Percentiles rank a stretch among this genome's conserved stretches.
Conservation (phyloP, 164 flowering plant genomes). For the Dillenia turbinata region DNA sequence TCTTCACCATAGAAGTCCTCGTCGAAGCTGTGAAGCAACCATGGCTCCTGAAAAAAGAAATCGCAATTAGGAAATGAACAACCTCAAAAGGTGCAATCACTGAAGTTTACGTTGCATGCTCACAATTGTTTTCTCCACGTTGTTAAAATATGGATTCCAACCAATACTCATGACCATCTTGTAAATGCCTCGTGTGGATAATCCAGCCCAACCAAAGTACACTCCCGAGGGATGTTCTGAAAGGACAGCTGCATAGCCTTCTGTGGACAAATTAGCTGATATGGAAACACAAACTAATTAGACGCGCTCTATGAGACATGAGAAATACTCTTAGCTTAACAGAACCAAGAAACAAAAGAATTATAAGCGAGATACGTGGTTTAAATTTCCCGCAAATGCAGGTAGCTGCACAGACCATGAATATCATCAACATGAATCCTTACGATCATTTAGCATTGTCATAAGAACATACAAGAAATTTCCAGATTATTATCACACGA, state of each 20-base stretch:
- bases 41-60: constrained; percentile 67
- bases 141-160: constrained; percentile 93
- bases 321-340: background rate
- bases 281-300: background rate
- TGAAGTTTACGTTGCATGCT: constrained; percentile 22
- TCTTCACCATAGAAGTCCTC: constrained; percentile 95
- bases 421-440: too few species aligned
- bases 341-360: too few species aligned
- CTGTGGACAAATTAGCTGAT: constrained; percentile 83
- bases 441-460: too few species aligned
- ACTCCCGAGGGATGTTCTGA: constrained; percentile 78
- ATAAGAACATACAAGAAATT: too few species aligned
- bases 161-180: constrained; percentile 99
- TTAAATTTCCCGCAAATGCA: too few species aligned
- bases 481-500: too few species aligned
- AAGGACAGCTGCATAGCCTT: constrained; percentile 49
- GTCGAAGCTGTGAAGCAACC: constrained; percentile 88
- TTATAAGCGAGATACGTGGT: too few species aligned
- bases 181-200: constrained; percentile 60
- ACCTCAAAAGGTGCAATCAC: background rate
- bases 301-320: background rate
- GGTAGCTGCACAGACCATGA: too few species aligned
- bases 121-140: constrained; percentile 85
- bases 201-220: constrained; percentile 95
- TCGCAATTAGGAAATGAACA: constrained; percentile 2